Percentiles rank a stretch among this genome's conserved stretches.
phyloP scores from a whole-genome alignment of 805 yeast species.

The Phaffomyces opuntiae region DNA sequence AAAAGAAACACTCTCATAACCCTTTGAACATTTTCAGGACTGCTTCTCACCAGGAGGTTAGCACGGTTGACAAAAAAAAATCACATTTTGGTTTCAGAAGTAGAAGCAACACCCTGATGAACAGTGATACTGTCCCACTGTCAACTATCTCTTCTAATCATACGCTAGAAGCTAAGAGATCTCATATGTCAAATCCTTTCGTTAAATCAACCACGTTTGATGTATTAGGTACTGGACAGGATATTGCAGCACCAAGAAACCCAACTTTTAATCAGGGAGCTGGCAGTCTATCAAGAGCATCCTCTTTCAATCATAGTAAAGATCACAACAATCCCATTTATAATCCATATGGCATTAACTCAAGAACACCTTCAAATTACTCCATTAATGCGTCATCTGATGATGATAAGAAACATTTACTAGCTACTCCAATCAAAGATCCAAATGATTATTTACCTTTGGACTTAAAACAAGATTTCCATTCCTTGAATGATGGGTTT shows the following conservation, averaged over 20 bases:
- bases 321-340: conserved; percentile 24
- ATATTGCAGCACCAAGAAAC: conserved; percentile 22
- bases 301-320: conserved; percentile 4
- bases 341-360: conserved; percentile 57
- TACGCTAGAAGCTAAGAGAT: neutral
- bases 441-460: conserved; percentile 61
- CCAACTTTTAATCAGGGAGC: conserved; percentile 2
- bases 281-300: conserved; percentile 6
- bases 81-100: conserved; percentile 5
- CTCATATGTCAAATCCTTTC: conserved; percentile 7
- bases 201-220: conserved; percentile 4
- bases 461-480: conserved; percentile 40
- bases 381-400: conserved; percentile 13
- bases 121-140: neutral
- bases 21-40: conserved; percentile 6
- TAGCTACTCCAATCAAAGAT: conserved; percentile 55
- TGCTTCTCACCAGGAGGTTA: conserved; percentile 4
- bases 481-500: conserved; percentile 49
- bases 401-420: conserved; percentile 39
- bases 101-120: conserved; percentile 3
- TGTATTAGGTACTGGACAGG: conserved; percentile 18
- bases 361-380: conserved; percentile 25
- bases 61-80: conserved; percentile 1
- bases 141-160: neutral
- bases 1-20: conserved; percentile 6